Conservation (phyloP, 371 early-diverging fungal genomes). For the Lichtheimia corymbifera region DNA sequence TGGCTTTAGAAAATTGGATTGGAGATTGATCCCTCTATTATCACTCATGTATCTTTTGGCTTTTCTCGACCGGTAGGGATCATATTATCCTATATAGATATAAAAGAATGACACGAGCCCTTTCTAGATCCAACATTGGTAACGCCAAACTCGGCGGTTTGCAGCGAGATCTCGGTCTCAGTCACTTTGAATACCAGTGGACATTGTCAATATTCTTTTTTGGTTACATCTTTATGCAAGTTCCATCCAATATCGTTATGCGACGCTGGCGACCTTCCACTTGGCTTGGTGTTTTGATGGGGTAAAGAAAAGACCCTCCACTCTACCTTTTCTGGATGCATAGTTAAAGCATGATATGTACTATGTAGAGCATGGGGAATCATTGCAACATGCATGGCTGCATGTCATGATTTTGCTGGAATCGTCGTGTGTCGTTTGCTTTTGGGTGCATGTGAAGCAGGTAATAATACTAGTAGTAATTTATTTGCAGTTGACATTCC, state of each 20-base stretch:
- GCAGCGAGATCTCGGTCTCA: constrained; percentile 27
- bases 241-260: constrained; percentile 40
- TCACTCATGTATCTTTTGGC: constrained; percentile 37
- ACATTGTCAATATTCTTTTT: constrained; percentile 18
- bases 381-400: constrained; percentile 25
- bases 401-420: constrained; percentile 21
- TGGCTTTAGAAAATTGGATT: constrained; percentile 31
- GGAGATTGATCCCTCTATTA: constrained; percentile 28
- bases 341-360: neutral
- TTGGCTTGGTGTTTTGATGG: constrained; percentile 22
- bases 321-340: neutral
- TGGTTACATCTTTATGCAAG: constrained; percentile 32
- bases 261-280: constrained; percentile 26
- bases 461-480: neutral
- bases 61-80: constrained; percentile 38
- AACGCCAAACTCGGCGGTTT: constrained; percentile 44
- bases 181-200: constrained; percentile 22
- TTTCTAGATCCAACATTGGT: constrained; percentile 37
- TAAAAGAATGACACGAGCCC: neutral
- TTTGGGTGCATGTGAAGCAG: constrained; percentile 24
- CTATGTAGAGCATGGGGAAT: constrained; percentile 29
- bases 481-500: neutral
- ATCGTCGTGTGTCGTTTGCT: constrained; percentile 12
- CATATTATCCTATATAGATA: neutral
- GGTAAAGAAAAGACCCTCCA: constrained; percentile 17